Base-by-base conservation (phyloP, 2,329 filamentous ascomycete genomes). In the Sporothrix pseudoabietina region DNA sequence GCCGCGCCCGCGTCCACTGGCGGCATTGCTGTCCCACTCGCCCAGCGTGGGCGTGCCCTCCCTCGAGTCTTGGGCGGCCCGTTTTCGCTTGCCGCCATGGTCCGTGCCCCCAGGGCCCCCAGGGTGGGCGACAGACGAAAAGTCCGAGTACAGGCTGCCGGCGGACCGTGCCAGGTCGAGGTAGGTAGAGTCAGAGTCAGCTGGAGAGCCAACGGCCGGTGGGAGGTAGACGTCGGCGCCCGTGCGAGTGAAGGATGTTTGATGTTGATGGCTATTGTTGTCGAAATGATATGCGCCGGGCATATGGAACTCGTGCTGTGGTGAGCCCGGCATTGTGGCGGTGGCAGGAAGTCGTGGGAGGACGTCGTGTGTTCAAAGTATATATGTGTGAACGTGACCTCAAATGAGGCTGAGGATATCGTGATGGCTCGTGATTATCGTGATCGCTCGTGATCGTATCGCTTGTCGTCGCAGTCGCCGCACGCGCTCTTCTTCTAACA, bases 1-100 rank as follows among this genome's bases (percentile, higher is more conserved):
- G 19, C n/a, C 35, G 3, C 35, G 19, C 5, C n/a, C 59, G 39
- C 26, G 26, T 26, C 26, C 26, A 12, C 14, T 47, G 52, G 35
- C 35, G 26, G 79, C 74, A 14, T 68, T 8, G n/a, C 39, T 49
- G 26, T 35, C 69, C 79, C 81, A 82, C 39, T 80, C 81, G 10
- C 78, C 76, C 4, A 80, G 71, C 4, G 35, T 35, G 8, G 80
- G 80, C 8, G 81, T 82, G 16, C 80, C 78, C 39, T 81, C 80
- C 65, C 79, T 78, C 32, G 78, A 79, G 73, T 81, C 78, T 73
- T 80, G 44, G 55, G 71, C 71, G 26, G 79, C 72, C 75, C 76
- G 75, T n/a, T 88, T 88, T 39, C 87, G 82, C 78, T 87, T 87
- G 7, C 82, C 75, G 16, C 39, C 44, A 19, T 71, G 54, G n/a